phyloP scores from a whole-genome alignment of 495 filamentous ascomycete species.

The Tuber indicum region DNA sequence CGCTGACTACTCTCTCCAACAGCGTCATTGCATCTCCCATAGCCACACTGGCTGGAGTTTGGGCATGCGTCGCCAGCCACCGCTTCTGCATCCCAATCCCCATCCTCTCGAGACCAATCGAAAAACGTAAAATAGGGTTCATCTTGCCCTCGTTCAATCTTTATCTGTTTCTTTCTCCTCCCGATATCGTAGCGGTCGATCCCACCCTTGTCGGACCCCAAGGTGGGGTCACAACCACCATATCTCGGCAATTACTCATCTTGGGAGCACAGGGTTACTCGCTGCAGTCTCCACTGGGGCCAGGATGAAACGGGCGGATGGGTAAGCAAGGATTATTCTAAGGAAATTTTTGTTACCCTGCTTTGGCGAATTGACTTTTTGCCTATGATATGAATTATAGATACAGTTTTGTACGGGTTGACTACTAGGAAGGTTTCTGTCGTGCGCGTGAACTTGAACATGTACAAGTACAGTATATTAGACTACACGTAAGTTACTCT shows the following conservation, averaged over 20 bases:
- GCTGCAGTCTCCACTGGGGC: neutral
- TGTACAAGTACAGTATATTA: no score
- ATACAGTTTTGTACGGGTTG: no score
- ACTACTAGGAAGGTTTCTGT: no score
- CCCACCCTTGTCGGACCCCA: neutral
- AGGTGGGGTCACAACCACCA: neutral
- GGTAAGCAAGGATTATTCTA: no score
- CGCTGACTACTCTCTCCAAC: neutral
- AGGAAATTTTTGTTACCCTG: no score
- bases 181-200: neutral
- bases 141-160: neutral
- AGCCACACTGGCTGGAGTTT: neutral
- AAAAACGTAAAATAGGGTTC: neutral
- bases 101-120: neutral
- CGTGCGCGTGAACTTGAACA: no score
- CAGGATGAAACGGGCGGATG: no score
- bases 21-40: neutral
- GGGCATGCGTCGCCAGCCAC: neutral
- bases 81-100: neutral
- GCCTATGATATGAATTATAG: no score
- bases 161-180: neutral
- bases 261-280: neutral
- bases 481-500: no score
- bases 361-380: no score
- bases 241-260: neutral